Evolutionary conservation across 306 rosid genomes (phyloP).

Genomic region (Pyrus communis): DNA sequence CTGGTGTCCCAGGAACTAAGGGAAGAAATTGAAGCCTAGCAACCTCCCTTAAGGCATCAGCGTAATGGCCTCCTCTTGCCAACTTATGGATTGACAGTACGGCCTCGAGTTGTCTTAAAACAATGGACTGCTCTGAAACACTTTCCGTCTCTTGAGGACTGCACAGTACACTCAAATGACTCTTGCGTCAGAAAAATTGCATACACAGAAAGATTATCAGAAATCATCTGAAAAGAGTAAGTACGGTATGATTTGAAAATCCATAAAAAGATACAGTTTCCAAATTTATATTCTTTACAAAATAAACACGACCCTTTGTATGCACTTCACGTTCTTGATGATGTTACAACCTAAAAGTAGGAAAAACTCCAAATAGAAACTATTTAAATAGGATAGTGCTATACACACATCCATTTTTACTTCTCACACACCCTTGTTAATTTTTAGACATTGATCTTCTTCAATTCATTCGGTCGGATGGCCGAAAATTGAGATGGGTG

Average conservation of each 20-base stretch:
- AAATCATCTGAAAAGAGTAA: background rate
- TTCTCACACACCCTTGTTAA: no score
- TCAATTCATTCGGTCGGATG: no score
- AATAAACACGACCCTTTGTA: background rate
- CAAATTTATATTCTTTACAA: background rate
- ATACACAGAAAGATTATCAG: background rate
- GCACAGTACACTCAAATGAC: slow-evolving; percentile 25
- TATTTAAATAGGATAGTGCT: background rate
- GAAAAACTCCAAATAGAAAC: background rate
- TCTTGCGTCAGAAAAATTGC: slow-evolving; percentile 1
- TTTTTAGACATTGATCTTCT: no score
- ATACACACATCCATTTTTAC: no score
- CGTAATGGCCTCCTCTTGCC: slow-evolving; percentile 62
- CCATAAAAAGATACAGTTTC: background rate
- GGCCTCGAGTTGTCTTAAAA: slow-evolving; percentile 91
- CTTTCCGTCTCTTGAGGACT: slow-evolving; percentile 84
- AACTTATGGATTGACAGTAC: slow-evolving; percentile 77
- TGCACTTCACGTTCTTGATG: background rate
- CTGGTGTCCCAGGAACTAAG: slow-evolving; percentile 78
- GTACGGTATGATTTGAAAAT: background rate
- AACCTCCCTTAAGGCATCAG: slow-evolving; percentile 86
- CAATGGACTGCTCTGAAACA: slow-evolving; percentile 77
- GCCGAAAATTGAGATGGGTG: no score
- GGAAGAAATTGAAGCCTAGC: slow-evolving; percentile 91
- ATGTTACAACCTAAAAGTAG: background rate